These are phyloP conservation scores for Scenedesmus sp. DNA, from an alignment of 163 green algal genomes.

Conservation along the genomic window DNA sequence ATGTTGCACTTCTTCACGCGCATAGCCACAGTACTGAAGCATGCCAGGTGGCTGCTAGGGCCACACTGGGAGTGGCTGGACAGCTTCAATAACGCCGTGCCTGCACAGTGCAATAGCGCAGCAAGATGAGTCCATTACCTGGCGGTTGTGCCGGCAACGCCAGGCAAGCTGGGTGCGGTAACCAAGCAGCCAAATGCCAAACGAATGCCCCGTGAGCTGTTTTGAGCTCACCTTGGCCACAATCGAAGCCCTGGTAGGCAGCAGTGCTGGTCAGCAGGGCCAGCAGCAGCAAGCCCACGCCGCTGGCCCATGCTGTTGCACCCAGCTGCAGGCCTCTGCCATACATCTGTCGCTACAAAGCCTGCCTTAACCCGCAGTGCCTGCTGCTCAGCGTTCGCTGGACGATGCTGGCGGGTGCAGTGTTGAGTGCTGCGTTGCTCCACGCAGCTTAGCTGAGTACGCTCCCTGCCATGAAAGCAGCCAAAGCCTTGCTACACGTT, in stretches of 20 bases:
- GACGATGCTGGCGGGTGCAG: not conserved
- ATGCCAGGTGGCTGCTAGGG: not conserved
- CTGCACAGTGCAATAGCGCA: slow-evolving; percentile 3
- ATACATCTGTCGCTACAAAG: not conserved
- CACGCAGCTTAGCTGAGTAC: not conserved
- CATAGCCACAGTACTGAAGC: slow-evolving; percentile 19
- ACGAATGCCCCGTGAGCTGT: not conserved
- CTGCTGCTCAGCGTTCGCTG: not conserved
- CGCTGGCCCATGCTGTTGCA: not conserved
- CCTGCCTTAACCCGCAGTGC: not conserved
- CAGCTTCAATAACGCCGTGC: slow-evolving; percentile 12
- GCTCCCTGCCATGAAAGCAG: not conserved
- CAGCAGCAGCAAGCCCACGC: not conserved
- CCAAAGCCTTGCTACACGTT: not conserved
- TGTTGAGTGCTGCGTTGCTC: not conserved
- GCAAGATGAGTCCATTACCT: not conserved
- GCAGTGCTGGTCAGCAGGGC: not conserved
- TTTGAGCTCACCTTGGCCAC: slow-evolving; percentile 18
- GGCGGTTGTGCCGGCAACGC: not conserved
- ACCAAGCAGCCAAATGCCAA: not conserved
- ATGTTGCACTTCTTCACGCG: slow-evolving; percentile 7
- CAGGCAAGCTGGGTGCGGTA: not conserved
- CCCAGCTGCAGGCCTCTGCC: not conserved
- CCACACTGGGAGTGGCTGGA: slow-evolving; percentile 11
- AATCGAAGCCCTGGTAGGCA: slow-evolving; percentile 30